phyloP scores from a whole-genome alignment of 805 yeast genomes.

The Kuraishia ogatae region DNA sequence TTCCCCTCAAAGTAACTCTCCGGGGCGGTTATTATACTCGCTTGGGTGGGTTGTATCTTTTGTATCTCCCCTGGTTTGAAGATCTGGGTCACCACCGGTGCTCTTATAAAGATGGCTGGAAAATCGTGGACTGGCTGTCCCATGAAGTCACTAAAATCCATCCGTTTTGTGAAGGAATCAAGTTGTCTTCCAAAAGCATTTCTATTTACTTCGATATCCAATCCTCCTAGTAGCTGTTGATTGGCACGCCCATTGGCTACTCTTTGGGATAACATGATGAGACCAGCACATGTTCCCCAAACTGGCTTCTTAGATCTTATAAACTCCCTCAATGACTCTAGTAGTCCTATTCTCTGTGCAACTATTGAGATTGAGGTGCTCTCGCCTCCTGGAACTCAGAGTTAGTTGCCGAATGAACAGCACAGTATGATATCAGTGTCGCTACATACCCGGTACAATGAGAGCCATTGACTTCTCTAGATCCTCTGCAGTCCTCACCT shows the following conservation, averaged over 20 bases:
- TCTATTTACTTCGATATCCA: constrained; percentile 55
- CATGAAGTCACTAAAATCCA: constrained; percentile 32
- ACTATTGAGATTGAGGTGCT: constrained; percentile 62
- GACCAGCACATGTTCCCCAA: constrained; percentile 88
- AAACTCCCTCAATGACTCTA: constrained; percentile 43
- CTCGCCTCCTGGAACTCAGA: constrained; percentile 39
- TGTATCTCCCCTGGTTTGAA: neutral
- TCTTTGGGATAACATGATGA: constrained; percentile 53
- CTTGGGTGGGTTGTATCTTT: neutral
- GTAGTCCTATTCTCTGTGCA: constrained; percentile 54
- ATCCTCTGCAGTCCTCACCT: constrained; percentile 46
- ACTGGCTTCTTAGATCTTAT: constrained; percentile 45
- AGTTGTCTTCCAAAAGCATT: constrained; percentile 77
- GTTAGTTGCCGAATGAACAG: neutral
- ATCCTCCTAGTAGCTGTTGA: constrained; percentile 53
- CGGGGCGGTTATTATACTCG: neutral
- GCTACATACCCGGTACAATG: constrained; percentile 42
- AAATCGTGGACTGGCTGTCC: constrained; percentile 16
- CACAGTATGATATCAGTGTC: neutral
- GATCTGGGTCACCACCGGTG: constrained; percentile 47
- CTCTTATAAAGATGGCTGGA: constrained; percentile 58
- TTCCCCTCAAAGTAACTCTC: neutral
- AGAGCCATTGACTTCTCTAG: constrained; percentile 45
- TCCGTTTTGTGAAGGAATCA: constrained; percentile 46
- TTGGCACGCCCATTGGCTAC: constrained; percentile 43